Base-by-base conservation (phyloP, 2,329 filamentous ascomycete species). In the Exophiala sideris region DNA sequence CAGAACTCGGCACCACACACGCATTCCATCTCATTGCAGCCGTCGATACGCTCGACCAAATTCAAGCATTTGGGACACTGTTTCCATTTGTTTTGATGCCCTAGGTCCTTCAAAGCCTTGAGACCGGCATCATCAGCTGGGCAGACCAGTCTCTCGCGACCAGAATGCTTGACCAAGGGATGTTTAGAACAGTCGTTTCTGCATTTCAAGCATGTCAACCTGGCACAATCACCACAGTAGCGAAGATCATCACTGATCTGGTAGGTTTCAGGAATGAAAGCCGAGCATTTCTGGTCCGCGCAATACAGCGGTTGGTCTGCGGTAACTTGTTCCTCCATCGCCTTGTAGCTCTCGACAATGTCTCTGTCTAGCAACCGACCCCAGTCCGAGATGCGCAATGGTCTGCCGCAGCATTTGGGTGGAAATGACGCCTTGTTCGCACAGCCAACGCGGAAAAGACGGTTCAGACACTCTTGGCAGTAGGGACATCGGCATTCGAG, bases 1-100 rank as follows among this genome's bases (percentile, higher is more conserved):
- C 60, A 62, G 42, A 58, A 62, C 35, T 58, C 58, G 16, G 58
- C 48, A 4, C 52, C 57, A 47, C 60, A 62, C 6, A 58, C 33
- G 35, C 59, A 62, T 18, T 55, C 48, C 52, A 62, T 56, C 11
- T 57, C 52, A 33, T 57, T 40, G 35, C 60, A 62, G 3, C 60
- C 60, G 4, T 48, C 52, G 8, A 32, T 52, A 18, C 52, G 57
- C 44, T 62, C 60, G 21, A 59, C 52, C 55, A 58, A 52, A 35
- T 35, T 52, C 42, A 44, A 49, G 50, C 60, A 62, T 12, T 48
- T 54, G 11, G 58, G 60, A 44, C 60, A 62, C 48, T 57, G 54
- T 45, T 52, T 53, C 60, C 60, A 62, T 34, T 52, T 52, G 33
- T 60, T 47, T 14, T 50, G 41, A n/a, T 29, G 34, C 16, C 45